Conservation (phyloP, 441 rosid species). For the Euphorbia schlechtendalii region DNA sequence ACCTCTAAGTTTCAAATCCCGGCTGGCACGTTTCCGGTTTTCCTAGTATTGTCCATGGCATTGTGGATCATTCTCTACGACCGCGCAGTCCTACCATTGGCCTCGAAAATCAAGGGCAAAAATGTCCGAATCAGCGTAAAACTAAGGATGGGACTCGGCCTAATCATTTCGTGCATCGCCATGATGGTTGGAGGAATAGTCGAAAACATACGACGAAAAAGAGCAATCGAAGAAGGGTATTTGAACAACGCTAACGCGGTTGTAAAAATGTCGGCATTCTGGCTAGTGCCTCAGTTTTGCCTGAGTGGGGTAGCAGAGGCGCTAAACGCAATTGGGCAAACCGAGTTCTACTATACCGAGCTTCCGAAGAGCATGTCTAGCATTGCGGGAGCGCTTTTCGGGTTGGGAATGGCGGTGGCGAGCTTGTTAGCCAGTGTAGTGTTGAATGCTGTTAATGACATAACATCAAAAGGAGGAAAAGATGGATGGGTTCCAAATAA, state of each 20-base stretch:
- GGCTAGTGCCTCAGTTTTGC: constrained; percentile 75
- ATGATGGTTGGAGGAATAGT: constrained; percentile 63
- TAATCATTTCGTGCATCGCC: constrained; percentile 48
- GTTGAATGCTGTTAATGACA: constrained; percentile 33
- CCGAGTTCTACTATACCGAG: constrained; percentile 78
- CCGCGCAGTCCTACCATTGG: constrained; percentile 60
- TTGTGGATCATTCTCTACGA: constrained; percentile 66
- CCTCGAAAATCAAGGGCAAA: constrained; percentile 57
- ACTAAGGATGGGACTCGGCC: constrained; percentile 77
- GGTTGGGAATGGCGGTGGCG: constrained; percentile 74
- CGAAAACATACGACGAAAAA: constrained; percentile 52
- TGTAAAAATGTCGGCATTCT: constrained; percentile 63
- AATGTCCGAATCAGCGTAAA: constrained; percentile 51
- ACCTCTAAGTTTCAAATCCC: constrained; percentile 63
- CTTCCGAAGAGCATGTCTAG: constrained; percentile 88
- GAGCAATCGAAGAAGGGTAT: constrained; percentile 50
- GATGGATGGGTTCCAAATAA: constrained; percentile 64
- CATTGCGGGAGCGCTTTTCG: constrained; percentile 55
- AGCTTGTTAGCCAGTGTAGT: constrained; percentile 57
- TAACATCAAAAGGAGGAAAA: constrained; percentile 43
- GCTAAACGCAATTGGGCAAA: constrained; percentile 69
- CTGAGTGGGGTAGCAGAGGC: constrained; percentile 75
- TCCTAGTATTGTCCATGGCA: constrained; percentile 46
- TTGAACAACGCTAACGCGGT: constrained; percentile 40
- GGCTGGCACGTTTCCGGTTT: constrained; percentile 62